phyloP scores from a whole-genome alignment of 371 early-diverging fungal genomes.

The Dinochytrium kinnereticum region DNA sequence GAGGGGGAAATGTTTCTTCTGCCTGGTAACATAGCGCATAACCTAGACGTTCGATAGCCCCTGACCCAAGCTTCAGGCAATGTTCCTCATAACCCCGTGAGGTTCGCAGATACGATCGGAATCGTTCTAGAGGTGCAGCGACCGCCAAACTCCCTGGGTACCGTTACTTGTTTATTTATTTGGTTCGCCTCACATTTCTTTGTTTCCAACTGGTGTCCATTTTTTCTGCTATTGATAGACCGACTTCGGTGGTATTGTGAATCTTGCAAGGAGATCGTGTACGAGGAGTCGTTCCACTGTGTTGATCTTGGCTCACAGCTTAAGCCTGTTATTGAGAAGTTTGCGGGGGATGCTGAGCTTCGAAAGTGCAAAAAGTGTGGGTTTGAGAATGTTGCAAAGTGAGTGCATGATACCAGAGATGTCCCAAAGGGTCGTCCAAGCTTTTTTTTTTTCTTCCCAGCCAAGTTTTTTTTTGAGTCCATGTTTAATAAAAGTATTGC shows the following conservation, averaged over 20 bases:
- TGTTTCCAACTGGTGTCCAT: background rate
- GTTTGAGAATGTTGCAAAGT: conserved; percentile 62
- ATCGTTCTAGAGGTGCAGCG: conserved; percentile 90
- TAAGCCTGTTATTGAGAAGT: conserved; percentile 88
- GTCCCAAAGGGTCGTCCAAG: too few species aligned
- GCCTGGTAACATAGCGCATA: conserved; percentile 65
- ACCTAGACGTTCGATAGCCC: background rate
- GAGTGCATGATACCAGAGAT: too few species aligned
- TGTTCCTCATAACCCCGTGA: conserved; percentile 92
- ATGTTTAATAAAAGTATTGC: too few species aligned
- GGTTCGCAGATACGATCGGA: conserved; percentile 92
- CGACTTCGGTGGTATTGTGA: conserved; percentile 94
- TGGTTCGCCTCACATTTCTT: background rate
- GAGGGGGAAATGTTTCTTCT: conserved; percentile 96
- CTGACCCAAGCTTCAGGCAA: conserved; percentile 58
- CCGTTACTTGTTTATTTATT: background rate
- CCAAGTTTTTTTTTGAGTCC: too few species aligned
- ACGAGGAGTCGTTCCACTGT: conserved; percentile 89
- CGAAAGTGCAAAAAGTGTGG: conserved; percentile 81
- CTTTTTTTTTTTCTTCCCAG: too few species aligned
- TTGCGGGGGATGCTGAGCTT: conserved; percentile 63
- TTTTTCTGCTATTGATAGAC: conserved; percentile 52
- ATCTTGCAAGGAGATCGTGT: conserved; percentile 79
- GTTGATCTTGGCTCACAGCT: conserved; percentile 87
- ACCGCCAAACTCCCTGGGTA: conserved; percentile 73